These are phyloP conservation scores for Kwoniella shivajii DNA, from an alignment of 1,284 basidiomycete species.

Conservation along the genomic window DNA sequence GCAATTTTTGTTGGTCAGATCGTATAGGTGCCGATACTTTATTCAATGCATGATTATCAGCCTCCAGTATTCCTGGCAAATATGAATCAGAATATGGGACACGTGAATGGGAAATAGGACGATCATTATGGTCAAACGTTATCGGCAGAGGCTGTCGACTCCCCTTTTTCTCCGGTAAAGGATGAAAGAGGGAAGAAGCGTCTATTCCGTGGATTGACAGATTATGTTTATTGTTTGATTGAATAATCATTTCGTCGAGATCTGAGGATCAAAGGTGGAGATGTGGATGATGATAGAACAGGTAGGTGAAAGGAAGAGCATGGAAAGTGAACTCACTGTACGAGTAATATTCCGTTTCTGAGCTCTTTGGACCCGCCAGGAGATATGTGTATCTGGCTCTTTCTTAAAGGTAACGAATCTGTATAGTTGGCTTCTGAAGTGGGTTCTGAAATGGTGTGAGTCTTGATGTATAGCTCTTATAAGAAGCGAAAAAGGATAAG, in stretches of 20 bases:
- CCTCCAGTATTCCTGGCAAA: background rate
- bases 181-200: slow-evolving; percentile 32
- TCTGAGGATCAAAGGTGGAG: background rate
- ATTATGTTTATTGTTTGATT: slow-evolving; percentile 50
- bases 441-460: no score
- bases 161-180: background rate
- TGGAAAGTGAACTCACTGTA: background rate
- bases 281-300: background rate
- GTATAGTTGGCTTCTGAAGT: no score
- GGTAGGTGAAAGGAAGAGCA: background rate
- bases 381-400: background rate
- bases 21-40: no score
- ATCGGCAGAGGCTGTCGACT: slow-evolving; percentile 42
- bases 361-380: background rate
- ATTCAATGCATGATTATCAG: no score
- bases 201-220: slow-evolving; percentile 62
- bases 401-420: no score
- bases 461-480: no score
- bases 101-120: background rate
- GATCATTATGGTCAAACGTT: slow-evolving; percentile 40
- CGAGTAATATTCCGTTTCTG: background rate
- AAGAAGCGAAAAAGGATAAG: no score
- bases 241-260: slow-evolving; percentile 53
- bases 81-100: background rate
- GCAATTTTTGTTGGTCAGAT: no score